Base-by-base conservation (phyloP, 768 basidiomycete genomes). In the Xanthoconium purpureum region DNA sequence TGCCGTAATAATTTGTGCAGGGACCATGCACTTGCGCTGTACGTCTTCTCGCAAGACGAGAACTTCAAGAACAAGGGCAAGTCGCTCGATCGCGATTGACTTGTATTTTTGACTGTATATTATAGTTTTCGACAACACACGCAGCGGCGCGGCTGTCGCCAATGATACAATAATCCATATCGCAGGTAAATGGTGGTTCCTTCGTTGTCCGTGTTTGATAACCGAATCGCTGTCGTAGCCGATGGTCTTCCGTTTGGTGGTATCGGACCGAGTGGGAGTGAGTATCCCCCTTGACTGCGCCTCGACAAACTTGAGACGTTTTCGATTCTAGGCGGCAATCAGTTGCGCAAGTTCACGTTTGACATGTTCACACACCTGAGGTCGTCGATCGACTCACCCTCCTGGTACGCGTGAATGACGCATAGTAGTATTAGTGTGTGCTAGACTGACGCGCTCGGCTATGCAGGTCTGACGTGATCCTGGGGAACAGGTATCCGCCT, bases 281-380 rank as follows among this genome's bases (percentile, higher is more conserved):
- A 60, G 87, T 66, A 5, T n/a, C n/a, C 36, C 63, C n/a, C 29
- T 47, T 53, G 53, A 52, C 40, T 47, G 6, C 7, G 12, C 15
- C 13, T 33, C 35, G 40, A 36, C 17, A 28, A 28, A 50, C 24
- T 36, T 13, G 37, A 57, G 20, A 0, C 1, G 42, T 13, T 35
- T 48, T 44, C 14, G 8, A 47, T 6, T 33, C n/a, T 35, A 87
- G 89, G 77, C 54, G 85, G 91, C 12, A 75, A 78, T 52, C 84
- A 88, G 64, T 84, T 84, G 4, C 87, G 91, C 35, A 91, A 91
- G 65, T 87, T 75, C 63, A 74, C 77, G 6, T 94, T 92, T 60
- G 87, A 91, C 57, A 75, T 80, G 65, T 94, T 94, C 73, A 91
- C 89, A 0, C 90, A 93, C 66, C 61, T 81, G 28, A 80, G 92